Percentiles rank a stretch among this genome's conserved stretches.
phyloP scores from a whole-genome alignment of 2,329 filamentous ascomycete genomes.

The Penicillium sclerotiorum region DNA sequence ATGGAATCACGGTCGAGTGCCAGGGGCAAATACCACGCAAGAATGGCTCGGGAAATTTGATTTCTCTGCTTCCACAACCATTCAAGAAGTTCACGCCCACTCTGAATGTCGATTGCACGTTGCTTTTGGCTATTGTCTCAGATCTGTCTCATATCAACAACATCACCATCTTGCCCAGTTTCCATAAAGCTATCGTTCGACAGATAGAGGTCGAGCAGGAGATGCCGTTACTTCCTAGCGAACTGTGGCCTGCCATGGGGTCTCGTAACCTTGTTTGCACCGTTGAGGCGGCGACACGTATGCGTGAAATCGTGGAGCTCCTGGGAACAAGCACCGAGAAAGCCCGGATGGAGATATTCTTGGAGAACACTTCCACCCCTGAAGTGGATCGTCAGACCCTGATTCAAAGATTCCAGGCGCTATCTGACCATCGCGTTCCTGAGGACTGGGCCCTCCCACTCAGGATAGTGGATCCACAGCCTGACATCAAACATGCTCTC shows the following conservation, averaged over 20 bases:
- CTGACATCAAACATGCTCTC: constrained; percentile 38
- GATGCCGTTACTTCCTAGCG: constrained; percentile 61
- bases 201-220: constrained; percentile 67
- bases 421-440: constrained; percentile 60
- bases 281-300: constrained; percentile 63
- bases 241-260: constrained; percentile 65
- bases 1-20: constrained; percentile 49
- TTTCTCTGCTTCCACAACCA: constrained; percentile 42
- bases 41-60: constrained; percentile 26
- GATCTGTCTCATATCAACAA: constrained; percentile 66
- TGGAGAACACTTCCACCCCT: constrained; percentile 51
- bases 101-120: constrained; percentile 59
- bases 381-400: constrained; percentile 35
- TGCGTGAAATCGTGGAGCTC: constrained; percentile 66
- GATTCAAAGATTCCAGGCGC: constrained; percentile 41
- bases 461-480: constrained; percentile 53
- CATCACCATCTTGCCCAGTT: constrained; percentile 52
- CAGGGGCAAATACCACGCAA: constrained; percentile 24
- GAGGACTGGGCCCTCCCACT: constrained; percentile 64
- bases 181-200: constrained; percentile 62
- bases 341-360: constrained; percentile 60
- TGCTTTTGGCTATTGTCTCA: constrained; percentile 71
- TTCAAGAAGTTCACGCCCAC: constrained; percentile 46
- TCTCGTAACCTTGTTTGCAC: constrained; percentile 66
- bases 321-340: constrained; percentile 66